Percentiles rank a stretch among this genome's conserved stretches.
phyloP scores from a whole-genome alignment of 2,329 filamentous ascomycete genomes.

The Ophiostoma montium region DNA sequence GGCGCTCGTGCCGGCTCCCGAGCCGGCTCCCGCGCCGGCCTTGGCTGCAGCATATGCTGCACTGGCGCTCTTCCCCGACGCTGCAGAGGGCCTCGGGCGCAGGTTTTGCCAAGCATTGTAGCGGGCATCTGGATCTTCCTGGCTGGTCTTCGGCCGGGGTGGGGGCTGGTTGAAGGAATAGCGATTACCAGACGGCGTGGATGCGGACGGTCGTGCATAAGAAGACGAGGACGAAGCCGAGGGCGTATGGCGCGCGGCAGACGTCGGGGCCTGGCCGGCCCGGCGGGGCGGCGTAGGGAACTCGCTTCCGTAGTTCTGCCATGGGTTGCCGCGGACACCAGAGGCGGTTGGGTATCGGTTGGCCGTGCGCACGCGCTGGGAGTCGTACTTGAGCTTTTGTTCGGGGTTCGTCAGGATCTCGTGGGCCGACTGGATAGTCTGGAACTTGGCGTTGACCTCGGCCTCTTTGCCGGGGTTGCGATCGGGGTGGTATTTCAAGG shows the following conservation, averaged over 20 bases:
- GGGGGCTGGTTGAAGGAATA: constrained; percentile 15
- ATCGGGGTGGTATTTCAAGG: constrained; percentile 77
- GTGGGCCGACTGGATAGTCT: constrained; percentile 73
- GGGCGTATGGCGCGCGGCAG: constrained; percentile 8
- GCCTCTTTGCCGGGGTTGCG: constrained; percentile 72
- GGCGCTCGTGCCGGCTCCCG: constrained; percentile 1
- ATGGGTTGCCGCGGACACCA: constrained; percentile 43
- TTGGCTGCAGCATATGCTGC: constrained; percentile 9
- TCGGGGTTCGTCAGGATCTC: constrained; percentile 50
- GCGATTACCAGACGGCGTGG: constrained; percentile 12
- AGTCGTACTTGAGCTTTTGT: constrained; percentile 39
- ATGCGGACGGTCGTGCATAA: constrained; percentile 8
- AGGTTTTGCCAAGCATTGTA: constrained; percentile 26
- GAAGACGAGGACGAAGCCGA: constrained; percentile 13
- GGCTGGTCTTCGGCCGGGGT: constrained; percentile 10
- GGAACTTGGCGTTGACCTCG: constrained; percentile 70
- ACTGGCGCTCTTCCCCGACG: constrained; percentile 14
- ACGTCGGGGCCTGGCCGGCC: constrained; percentile 12
- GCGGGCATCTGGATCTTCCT: constrained; percentile 13
- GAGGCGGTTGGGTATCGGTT: constrained; percentile 33
- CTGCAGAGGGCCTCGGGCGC: constrained; percentile 13
- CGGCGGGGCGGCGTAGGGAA: constrained; percentile 32
- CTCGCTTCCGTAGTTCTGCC: constrained; percentile 33
- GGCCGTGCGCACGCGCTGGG: constrained; percentile 24
- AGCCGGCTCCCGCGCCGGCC: too few species aligned